Evolutionary conservation across 495 filamentous ascomycete genomes (phyloP), one percentile per base, ranked within the genome.

Genomic region (Penicillium robsamsonii): DNA sequence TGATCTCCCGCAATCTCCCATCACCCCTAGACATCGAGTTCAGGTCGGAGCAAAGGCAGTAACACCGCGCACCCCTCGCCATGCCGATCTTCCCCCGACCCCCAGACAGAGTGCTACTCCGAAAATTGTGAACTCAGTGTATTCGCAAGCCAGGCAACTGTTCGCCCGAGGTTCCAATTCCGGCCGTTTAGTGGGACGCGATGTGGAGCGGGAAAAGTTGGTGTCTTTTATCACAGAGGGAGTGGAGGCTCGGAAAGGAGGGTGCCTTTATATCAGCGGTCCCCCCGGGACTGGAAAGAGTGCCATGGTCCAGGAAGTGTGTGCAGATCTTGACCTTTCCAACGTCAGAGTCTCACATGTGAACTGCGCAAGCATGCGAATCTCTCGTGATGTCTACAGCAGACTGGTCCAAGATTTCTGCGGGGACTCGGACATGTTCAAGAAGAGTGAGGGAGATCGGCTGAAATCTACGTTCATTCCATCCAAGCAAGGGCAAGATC

Each of bases 221-320:
- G 69, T 75, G 4, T 61, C 61, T 0, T 97, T 97, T 59, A 77
- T 99, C 40, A 72, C 81, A 35, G 77, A 82, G 38, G 83, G 87
- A 56, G 71, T 87, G 10, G 71, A 79, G 11, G 68, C 80, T 15
- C 76, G 76, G 10, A 79, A 81, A 18, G 87, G 89, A 46, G 90
- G 91, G n/a, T 96, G 92, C 66, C 79, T 96, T 37, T 99, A 99
- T 67, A 85, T 99, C 60, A 96, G 91, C 61, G 94, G 94, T 0
- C 94, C 94, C 29, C 94, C 94, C 2, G 94, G 94, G 1, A 97
- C 95, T 5, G 94, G 94, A 7, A 99, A 99, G 72, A 96, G 92
- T 70, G 95, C 94, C 4, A 83, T 97, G 72, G 83, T 97, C 49
- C 82, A 85, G 52, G 88, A 96, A 62, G 81, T 96, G 29, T 88